Evolutionary conservation across 2,329 filamentous ascomycete genomes (phyloP).

Genomic region (Exserohilum turcica): DNA sequence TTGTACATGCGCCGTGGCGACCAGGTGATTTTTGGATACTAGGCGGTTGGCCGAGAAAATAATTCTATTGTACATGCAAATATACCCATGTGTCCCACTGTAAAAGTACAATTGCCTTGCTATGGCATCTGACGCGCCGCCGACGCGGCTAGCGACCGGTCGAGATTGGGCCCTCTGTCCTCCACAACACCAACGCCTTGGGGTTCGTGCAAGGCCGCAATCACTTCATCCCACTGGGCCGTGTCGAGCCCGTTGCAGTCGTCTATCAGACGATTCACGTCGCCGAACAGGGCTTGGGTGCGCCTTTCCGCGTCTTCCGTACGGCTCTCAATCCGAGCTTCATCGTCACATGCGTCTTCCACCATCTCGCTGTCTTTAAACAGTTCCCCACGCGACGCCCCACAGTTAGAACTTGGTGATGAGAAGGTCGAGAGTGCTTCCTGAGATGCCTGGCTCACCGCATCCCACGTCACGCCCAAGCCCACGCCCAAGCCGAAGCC

Average conservation of each 20-base stretch:
- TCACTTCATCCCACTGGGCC: neutral
- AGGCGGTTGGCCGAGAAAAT: too few species aligned
- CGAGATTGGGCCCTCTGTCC: neutral
- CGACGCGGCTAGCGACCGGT: neutral
- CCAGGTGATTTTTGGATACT: too few species aligned
- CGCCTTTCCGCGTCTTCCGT: neutral
- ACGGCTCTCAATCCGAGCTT: neutral
- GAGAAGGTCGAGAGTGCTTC: neutral
- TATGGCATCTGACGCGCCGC: neutral
- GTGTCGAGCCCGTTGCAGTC: neutral
- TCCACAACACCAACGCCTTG: neutral
- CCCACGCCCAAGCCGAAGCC: neutral
- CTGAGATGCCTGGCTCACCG: neutral
- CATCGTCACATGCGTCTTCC: neutral
- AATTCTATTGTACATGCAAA: neutral
- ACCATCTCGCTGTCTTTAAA: neutral
- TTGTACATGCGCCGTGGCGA: neutral
- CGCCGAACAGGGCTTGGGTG: neutral
- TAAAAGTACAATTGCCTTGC: neutral
- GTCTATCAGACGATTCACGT: conserved; percentile 1
- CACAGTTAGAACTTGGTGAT: neutral
- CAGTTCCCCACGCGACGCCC: neutral
- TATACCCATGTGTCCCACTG: too few species aligned
- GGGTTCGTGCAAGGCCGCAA: neutral
- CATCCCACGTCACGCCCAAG: neutral